These are phyloP conservation scores for Solanum chiquidenum DNA, from an alignment of 257 asterid genomes.

Conservation along the genomic window DNA sequence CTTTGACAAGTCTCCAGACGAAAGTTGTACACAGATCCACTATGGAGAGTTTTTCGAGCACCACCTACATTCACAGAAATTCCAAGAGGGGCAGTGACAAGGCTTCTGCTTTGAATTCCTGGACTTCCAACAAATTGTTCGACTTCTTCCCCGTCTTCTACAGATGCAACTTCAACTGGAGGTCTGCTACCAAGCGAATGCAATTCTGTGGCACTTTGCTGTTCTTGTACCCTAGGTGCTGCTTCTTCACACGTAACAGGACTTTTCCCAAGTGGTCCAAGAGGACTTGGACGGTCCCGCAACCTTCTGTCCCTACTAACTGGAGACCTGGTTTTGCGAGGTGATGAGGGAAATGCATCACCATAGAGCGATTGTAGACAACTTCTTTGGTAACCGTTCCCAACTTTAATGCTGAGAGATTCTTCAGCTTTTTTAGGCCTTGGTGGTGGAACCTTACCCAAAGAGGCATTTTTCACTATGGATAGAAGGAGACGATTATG, in stretches of 20 bases:
- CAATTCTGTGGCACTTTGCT: constrained; percentile 67
- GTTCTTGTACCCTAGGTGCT: constrained; percentile 43
- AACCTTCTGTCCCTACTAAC: constrained; percentile 48
- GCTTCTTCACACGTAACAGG: constrained; percentile 52
- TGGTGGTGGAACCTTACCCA: constrained; percentile 47
- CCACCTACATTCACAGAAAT: constrained; percentile 25
- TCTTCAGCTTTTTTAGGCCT: constrained; percentile 30
- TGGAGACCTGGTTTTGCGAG: constrained; percentile 55
- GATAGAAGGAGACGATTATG: constrained; percentile 65
- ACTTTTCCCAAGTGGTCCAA: constrained; percentile 79
- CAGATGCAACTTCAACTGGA: constrained; percentile 34
- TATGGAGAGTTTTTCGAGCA: constrained; percentile 22
- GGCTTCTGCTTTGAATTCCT: constrained; percentile 33
- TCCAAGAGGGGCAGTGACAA: constrained; percentile 77
- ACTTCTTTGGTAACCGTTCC: constrained; percentile 42
- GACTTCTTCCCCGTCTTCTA: constrained; percentile 90
- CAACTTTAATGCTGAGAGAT: constrained; percentile 24
- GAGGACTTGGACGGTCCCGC: constrained; percentile 76
- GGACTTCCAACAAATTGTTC: constrained; percentile 60
- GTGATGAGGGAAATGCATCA: constrained; percentile 55
- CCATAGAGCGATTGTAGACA: constrained; percentile 47
- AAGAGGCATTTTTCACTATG: constrained; percentile 48
- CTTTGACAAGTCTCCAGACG: constrained; percentile 25
- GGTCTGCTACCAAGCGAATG: constrained; percentile 72
- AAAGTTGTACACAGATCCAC: constrained; percentile 7